These are phyloP conservation scores for Chloroidium sp. DNA, from an alignment of 163 green algal genomes.

Conservation along the genomic window DNA sequence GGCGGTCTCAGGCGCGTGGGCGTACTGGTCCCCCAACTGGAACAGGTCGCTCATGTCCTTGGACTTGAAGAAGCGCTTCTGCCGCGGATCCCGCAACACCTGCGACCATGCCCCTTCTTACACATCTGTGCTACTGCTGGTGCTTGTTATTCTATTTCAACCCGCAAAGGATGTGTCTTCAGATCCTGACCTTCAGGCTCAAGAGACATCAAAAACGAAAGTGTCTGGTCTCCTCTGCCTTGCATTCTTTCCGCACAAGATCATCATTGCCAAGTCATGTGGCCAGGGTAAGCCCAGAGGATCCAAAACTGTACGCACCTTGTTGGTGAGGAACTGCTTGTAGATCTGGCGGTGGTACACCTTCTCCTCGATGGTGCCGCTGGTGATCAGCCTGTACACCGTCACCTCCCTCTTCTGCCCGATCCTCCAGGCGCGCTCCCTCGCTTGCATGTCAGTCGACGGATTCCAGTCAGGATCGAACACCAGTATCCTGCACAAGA, in stretches of 20 bases:
- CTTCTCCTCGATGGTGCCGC: slow-evolving; percentile 85
- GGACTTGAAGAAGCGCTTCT: slow-evolving; percentile 88
- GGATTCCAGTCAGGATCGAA: slow-evolving; percentile 98
- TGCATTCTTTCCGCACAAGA: too few species aligned
- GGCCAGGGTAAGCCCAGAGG: too few species aligned
- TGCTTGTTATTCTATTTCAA: background rate
- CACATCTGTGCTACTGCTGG: background rate
- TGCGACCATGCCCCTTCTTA: background rate
- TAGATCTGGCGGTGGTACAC: slow-evolving; percentile 94
- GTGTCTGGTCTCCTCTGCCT: too few species aligned
- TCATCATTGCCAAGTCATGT: too few species aligned
- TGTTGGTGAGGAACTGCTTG: slow-evolving; percentile 94
- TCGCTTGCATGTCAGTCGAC: slow-evolving; percentile 78
- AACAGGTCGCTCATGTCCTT: slow-evolving; percentile 88
- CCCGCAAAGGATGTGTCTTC: background rate
- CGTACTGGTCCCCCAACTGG: slow-evolving; percentile 75
- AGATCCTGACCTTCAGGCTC: background rate
- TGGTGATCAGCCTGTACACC: slow-evolving; percentile 82
- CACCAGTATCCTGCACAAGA: slow-evolving; percentile 67
- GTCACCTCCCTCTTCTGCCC: slow-evolving; percentile 80
- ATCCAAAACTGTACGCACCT: slow-evolving; percentile 23
- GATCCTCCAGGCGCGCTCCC: slow-evolving; percentile 95
- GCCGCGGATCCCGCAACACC: slow-evolving; percentile 81
- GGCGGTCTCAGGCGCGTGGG: slow-evolving; percentile 63
- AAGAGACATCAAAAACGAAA: background rate